These are phyloP conservation scores for Phallus indusiatus DNA, from an alignment of 768 basidiomycete species.

Conservation along the genomic window DNA sequence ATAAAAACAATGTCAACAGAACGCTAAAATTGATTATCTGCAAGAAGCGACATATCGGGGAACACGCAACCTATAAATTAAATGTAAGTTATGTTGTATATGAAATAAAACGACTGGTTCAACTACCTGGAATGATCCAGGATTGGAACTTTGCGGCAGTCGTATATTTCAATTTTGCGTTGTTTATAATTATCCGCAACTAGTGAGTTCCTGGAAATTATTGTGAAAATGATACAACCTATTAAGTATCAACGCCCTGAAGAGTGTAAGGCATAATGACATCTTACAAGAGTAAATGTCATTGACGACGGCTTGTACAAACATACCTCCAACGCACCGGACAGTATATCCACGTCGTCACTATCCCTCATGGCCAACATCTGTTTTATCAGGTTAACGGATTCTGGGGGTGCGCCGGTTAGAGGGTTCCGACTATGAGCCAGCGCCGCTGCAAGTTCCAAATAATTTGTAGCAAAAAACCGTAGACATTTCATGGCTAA, in stretches of 20 bases:
- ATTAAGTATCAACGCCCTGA: not conserved
- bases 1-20: slow-evolving; percentile 57
- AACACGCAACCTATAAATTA: slow-evolving; percentile 64
- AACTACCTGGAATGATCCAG: slow-evolving; percentile 86
- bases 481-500: slow-evolving; percentile 80
- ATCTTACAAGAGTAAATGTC: slow-evolving; percentile 66
- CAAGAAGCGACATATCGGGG: slow-evolving; percentile 68
- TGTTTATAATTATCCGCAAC: slow-evolving; percentile 88
- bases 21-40: slow-evolving; percentile 72
- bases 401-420: slow-evolving; percentile 57
- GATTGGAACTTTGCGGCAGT: slow-evolving; percentile 55
- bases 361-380: slow-evolving; percentile 45
- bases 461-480: slow-evolving; percentile 60
- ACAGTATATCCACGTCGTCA: slow-evolving; percentile 54
- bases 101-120: not conserved
- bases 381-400: slow-evolving; percentile 57
- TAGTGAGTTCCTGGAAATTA: slow-evolving; percentile 55
- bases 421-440: slow-evolving; percentile 82
- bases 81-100: not conserved
- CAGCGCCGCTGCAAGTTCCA: slow-evolving; percentile 71
- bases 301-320: slow-evolving; percentile 65
- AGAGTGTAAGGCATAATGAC: slow-evolving; percentile 60
- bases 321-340: slow-evolving; percentile 81
- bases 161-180: slow-evolving; percentile 63
- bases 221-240: slow-evolving; percentile 57